Conservation (phyloP, 805 yeast genomes). For the Myxozyma neotropica region DNA sequence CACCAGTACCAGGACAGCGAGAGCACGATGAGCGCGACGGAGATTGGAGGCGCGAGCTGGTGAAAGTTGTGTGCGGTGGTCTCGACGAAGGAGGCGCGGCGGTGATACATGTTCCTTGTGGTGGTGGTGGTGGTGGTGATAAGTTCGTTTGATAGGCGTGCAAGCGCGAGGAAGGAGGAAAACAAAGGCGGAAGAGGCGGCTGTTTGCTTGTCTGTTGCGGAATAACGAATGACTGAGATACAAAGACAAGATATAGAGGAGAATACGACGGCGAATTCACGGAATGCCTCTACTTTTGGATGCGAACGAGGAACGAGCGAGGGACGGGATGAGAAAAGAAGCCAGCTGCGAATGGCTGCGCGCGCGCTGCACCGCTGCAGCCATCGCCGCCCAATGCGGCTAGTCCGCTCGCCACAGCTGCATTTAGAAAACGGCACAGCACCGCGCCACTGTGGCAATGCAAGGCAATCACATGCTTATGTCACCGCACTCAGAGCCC, state of each 20-base stretch:
- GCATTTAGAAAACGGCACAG: neutral
- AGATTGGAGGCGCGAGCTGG: constrained; percentile 48
- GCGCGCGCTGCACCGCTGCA: constrained; percentile 1
- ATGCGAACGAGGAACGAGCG: neutral
- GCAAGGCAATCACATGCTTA: neutral
- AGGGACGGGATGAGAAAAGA: neutral
- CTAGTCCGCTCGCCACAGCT: neutral
- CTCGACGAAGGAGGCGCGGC: constrained; percentile 19
- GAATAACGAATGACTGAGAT: neutral
- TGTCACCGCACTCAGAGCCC: neutral
- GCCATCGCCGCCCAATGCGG: neutral
- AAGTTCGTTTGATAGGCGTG: neutral
- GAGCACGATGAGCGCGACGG: constrained; percentile 51
- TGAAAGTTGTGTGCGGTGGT: constrained; percentile 40
- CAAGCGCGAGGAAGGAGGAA: neutral
- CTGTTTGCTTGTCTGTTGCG: too few species aligned
- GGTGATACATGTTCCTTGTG: neutral
- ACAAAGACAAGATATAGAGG: neutral
- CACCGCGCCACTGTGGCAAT: neutral
- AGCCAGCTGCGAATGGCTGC: neutral
- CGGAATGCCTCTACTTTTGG: neutral
- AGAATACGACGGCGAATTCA: neutral
- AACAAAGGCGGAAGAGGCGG: neutral
- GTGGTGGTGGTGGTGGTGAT: neutral
- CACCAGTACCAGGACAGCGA: constrained; percentile 80